Base-by-base conservation (phyloP, 768 basidiomycete species). In the Sporobolomyces phaffii region DNA sequence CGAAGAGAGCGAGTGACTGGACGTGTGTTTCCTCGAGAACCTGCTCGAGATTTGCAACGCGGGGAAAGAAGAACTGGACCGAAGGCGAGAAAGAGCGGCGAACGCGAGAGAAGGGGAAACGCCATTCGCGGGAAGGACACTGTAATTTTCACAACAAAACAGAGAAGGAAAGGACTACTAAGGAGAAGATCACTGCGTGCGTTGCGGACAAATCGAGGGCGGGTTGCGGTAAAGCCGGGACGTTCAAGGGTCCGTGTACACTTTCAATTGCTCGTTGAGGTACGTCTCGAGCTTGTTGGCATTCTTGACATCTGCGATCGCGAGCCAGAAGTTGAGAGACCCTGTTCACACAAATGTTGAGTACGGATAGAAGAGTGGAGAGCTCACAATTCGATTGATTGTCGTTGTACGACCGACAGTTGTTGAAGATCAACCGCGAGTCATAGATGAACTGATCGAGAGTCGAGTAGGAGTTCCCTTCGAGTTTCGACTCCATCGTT, bases 401-500 rank as follows among this genome's bases (percentile, higher is more conserved):
- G 31, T 64, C 67, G 51, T 99, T 99, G 79, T 94, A 98, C 59
- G 81, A 77, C 62, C 86, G 82, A 80, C 94, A 97, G 75, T 99
- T 99, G 73, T 90, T 85, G 75, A 91, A 92, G 62, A 98, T 84
- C 60, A 94, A 81, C 72, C 86, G 84, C 11, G 87, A 87, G 76
- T 98, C 96, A 43, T 82, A 83, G 20, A 86, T 78, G 75, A 97
- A 94, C 44, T 81, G 79, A 52, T 88, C 87, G 62, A 93, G 78
- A 36, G 82, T 81, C 22, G 65, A 40, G 77, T 97, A 99, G 73
- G 87, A 84, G 75, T 88, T 89, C 26, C 82, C 85, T 48, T 91
- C 87, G 28, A 98, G 83, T 77, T 91, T 97, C 76, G 86, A 82
- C 74, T 90, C 87, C 85, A 98, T 94, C 5, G 90, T 94, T 63